Conservation (phyloP, 2,329 filamentous ascomycete species). For the Pestalotiopsis sp. region DNA sequence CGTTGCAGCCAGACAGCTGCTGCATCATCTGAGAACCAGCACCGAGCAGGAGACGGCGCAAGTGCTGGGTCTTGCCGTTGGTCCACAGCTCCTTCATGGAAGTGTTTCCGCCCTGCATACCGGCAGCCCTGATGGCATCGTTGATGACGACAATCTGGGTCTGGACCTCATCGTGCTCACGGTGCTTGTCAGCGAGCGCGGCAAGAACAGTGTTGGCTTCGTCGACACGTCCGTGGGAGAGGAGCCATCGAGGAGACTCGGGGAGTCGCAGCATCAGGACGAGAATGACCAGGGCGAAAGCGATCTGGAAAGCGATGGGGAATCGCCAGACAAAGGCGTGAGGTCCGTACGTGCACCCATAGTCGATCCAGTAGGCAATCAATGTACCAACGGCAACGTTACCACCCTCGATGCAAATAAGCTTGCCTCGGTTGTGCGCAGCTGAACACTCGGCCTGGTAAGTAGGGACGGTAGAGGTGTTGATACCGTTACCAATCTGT, state of each 20-base stretch:
- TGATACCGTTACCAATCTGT: constrained; percentile 46
- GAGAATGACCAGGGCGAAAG: constrained; percentile 46
- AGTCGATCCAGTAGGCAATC: constrained; percentile 46
- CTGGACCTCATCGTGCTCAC: constrained; percentile 42
- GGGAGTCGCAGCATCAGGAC: constrained; percentile 45
- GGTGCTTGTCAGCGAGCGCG: constrained; percentile 54
- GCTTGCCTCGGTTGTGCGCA: constrained; percentile 59
- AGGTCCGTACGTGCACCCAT: constrained; percentile 37
- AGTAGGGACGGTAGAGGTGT: constrained; percentile 41
- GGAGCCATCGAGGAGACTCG: constrained; percentile 56
- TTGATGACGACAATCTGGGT: constrained; percentile 48
- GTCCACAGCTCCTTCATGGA: constrained; percentile 52
- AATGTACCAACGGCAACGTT: constrained; percentile 44
- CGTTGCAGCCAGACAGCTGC: constrained; percentile 61
- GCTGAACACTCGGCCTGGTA: constrained; percentile 38
- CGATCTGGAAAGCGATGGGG: constrained; percentile 42
- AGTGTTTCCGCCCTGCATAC: constrained; percentile 31
- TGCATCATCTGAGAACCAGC: constrained; percentile 63
- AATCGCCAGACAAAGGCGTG: constrained; percentile 39
- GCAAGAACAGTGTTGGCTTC: constrained; percentile 56
- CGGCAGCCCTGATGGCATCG: constrained; percentile 33
- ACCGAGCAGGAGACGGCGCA: constrained; percentile 64
- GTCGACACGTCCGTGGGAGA: constrained; percentile 47
- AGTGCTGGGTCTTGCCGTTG: constrained; percentile 64
- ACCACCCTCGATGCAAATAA: constrained; percentile 59